A percentile compares a stretch with the other conserved stretches of the same genome.
Evolutionary conservation across 2,329 filamentous ascomycete species (phyloP).

Genomic region (Hypoxylon sp.): DNA sequence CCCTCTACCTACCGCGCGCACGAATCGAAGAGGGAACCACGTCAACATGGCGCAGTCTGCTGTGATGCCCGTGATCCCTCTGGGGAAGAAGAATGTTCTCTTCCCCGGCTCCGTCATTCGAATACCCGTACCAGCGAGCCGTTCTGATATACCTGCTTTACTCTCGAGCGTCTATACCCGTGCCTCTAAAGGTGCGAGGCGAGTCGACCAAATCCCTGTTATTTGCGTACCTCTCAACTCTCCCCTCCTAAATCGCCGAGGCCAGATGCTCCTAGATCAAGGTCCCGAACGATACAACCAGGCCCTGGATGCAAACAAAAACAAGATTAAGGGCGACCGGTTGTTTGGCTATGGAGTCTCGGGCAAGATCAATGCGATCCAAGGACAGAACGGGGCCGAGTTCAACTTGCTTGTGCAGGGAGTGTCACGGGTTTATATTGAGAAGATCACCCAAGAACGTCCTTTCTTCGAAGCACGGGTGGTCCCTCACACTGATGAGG

Average conservation of each 20-base stretch:
- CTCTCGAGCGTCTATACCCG: constrained; percentile 88
- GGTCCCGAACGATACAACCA: constrained; percentile 67
- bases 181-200: constrained; percentile 76
- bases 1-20: constrained; percentile 28
- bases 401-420: constrained; percentile 91
- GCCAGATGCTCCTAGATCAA: constrained; percentile 80
- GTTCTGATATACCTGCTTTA: constrained; percentile 89
- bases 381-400: constrained; percentile 81
- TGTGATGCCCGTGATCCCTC: constrained; percentile 82
- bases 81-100: constrained; percentile 84
- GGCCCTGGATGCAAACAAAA: constrained; percentile 68
- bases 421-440: constrained; percentile 80
- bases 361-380: constrained; percentile 82
- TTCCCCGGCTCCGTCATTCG: constrained; percentile 89
- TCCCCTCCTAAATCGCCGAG: constrained; percentile 79
- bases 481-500: constrained; percentile 55
- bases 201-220: constrained; percentile 79
- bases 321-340: constrained; percentile 76
- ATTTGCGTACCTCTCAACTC: constrained; percentile 90
- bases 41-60: constrained; percentile 58
- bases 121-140: constrained; percentile 82
- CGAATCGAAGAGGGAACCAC: constrained; percentile 28
- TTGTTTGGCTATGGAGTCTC: constrained; percentile 87
- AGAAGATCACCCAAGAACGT: constrained; percentile 80
- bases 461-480: constrained; percentile 91